These are phyloP conservation scores for Talaromyces borbonicus DNA, from an alignment of 495 filamentous ascomycete species.

Conservation along the genomic window DNA sequence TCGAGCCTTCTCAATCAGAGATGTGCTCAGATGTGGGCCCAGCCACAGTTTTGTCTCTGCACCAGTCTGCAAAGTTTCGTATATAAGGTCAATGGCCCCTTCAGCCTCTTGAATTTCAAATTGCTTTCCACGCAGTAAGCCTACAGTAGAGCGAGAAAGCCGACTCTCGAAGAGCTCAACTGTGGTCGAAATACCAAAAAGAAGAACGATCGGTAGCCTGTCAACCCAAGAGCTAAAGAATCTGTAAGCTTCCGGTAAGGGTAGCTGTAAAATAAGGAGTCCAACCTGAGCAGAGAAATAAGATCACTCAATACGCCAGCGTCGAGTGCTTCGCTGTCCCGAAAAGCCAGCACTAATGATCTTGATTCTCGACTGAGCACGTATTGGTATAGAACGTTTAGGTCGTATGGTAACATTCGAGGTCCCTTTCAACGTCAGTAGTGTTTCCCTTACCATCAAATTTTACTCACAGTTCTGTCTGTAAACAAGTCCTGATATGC, in stretches of 20 bases:
- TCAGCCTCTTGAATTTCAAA: conserved; percentile 77
- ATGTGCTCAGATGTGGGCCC: conserved; percentile 52
- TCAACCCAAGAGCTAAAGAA: conserved; percentile 66
- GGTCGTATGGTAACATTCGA: conserved; percentile 81
- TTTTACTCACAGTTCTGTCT: conserved; percentile 41
- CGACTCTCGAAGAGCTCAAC: conserved; percentile 81
- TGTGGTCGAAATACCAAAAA: conserved; percentile 87
- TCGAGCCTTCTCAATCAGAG: conserved; percentile 64
- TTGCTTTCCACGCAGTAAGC: conserved; percentile 60
- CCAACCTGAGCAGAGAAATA: conserved; percentile 64
- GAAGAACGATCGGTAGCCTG: conserved; percentile 78
- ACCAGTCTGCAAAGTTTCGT: conserved; percentile 55
- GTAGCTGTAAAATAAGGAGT: conserved; percentile 7
- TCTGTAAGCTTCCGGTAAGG: conserved; percentile 8
- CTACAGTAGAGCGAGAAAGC: conserved; percentile 63
- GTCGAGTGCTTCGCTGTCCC: conserved; percentile 92
- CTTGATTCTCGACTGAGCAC: conserved; percentile 44
- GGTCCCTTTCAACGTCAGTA: conserved; percentile 35
- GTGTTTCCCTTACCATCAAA: neutral
- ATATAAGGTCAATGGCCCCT: conserved; percentile 68
- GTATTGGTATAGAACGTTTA: conserved; percentile 66
- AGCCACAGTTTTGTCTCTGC: conserved; percentile 48
- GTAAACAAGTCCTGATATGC: conserved; percentile 35
- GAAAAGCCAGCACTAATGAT: conserved; percentile 66
- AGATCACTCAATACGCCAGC: conserved; percentile 66